Conservation (phyloP, 2,329 filamentous ascomycete species). For the Tolypocladium cylindrosporum region DNA sequence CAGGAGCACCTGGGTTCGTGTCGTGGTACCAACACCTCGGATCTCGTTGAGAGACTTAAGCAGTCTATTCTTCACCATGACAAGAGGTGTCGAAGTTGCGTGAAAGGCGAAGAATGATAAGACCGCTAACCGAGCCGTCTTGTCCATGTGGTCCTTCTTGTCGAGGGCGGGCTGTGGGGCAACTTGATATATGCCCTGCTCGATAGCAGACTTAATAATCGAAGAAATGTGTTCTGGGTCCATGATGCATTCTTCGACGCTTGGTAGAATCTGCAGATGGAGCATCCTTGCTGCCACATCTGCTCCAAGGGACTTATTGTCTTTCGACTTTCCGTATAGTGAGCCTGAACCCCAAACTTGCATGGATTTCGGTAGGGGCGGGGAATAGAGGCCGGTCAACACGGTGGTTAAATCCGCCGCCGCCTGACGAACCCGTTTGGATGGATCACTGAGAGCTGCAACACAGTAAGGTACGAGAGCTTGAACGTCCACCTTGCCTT, state of each 20-base stretch:
- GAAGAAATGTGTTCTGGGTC: conserved; percentile 62
- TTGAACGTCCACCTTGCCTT: conserved; percentile 56
- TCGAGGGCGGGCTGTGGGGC: conserved; percentile 29
- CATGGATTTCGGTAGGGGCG: conserved; percentile 27
- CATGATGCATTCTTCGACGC: conserved; percentile 76
- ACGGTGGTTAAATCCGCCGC: conserved; percentile 57
- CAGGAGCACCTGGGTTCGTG: conserved; percentile 66
- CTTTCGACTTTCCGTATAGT: conserved; percentile 49
- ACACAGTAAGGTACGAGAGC: conserved; percentile 74
- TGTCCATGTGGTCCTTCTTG: conserved; percentile 44
- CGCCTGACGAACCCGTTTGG: conserved; percentile 65
- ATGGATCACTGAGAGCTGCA: conserved; percentile 63
- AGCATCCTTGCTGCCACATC: conserved; percentile 53
- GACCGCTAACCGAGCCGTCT: conserved; percentile 53
- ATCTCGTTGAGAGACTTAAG: conserved; percentile 63
- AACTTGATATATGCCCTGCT: conserved; percentile 28
- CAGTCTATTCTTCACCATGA: conserved; percentile 59
- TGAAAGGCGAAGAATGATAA: conserved; percentile 68
- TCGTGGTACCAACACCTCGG: conserved; percentile 58
- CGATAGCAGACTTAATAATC: conserved; percentile 38
- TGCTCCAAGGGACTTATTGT: conserved; percentile 43
- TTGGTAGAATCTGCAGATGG: conserved; percentile 57
- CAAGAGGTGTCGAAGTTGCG: conserved; percentile 55
- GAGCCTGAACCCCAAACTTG: conserved; percentile 49
- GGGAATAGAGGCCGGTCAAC: conserved; percentile 39